These are phyloP conservation scores for Neofusicoccum cordaticola DNA, from an alignment of 2,329 filamentous ascomycete genomes.

Conservation along the genomic window DNA sequence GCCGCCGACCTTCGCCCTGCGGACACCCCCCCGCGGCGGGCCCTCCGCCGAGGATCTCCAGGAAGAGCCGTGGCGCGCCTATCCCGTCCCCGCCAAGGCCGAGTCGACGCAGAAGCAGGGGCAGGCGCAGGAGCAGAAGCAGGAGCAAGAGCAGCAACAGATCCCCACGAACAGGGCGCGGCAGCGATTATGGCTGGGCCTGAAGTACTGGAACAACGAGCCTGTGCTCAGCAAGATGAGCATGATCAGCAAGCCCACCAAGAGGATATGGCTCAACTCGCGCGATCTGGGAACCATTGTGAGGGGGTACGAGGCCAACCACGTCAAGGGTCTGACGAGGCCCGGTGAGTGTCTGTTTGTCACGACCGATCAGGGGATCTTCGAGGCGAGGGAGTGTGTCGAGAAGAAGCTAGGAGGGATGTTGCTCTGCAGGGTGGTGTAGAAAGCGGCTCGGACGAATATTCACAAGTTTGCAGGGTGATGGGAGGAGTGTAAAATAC, in stretches of 20 bases:
- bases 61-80: constrained; percentile 43
- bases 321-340: constrained; percentile 68
- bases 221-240: constrained; percentile 70
- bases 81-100: constrained; percentile 42
- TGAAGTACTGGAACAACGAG: constrained; percentile 85
- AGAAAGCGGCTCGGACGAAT: constrained; percentile 17
- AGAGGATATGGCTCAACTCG: constrained; percentile 65
- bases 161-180: constrained; percentile 62
- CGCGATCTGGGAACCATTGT: constrained; percentile 62
- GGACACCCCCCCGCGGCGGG: not conserved
- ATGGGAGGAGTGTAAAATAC: not conserved
- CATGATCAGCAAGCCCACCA: constrained; percentile 70
- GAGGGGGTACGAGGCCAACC: constrained; percentile 63
- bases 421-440: constrained; percentile 68
- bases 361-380: constrained; percentile 70
- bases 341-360: constrained; percentile 83
- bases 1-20: constrained; percentile 21
- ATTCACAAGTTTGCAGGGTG: no score
- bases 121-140: not conserved
- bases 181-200: constrained; percentile 78
- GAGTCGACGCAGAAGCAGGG: not conserved
- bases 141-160: not conserved
- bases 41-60: constrained; percentile 30
- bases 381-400: constrained; percentile 81
- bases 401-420: constrained; percentile 77